Evolutionary conservation across 331 rosid genomes (phyloP).

Genomic region (Acacia pycnantha): DNA sequence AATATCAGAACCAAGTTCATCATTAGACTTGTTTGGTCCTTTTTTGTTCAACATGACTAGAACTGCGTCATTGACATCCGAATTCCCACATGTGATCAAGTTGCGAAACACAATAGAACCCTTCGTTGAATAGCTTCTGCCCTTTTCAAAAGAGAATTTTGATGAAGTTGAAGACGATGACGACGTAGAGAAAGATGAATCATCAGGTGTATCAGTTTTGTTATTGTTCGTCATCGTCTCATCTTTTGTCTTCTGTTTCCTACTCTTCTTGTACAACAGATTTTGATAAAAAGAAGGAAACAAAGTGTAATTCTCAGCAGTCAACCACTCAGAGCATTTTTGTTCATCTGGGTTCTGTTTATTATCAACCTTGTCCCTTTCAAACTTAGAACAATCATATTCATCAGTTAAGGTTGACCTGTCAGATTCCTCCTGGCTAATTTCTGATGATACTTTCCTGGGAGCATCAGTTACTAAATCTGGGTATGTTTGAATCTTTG

Average conservation of each 20-base stretch:
- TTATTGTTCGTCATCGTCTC: neutral
- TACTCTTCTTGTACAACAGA: conserved; percentile 33
- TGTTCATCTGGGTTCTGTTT: conserved; percentile 20
- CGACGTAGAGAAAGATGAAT: conserved; percentile 38
- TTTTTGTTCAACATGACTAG: conserved; percentile 38
- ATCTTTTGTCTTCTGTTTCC: conserved; percentile 21
- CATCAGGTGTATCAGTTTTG: conserved; percentile 37
- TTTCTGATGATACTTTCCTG: conserved; percentile 43
- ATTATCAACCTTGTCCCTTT: conserved; percentile 34
- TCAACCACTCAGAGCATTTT: conserved; percentile 19
- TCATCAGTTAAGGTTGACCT: conserved; percentile 54
- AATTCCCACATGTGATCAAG: conserved; percentile 59
- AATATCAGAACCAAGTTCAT: conserved; percentile 22
- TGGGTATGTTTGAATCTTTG: conserved; percentile 20
- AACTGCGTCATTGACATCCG: conserved; percentile 56
- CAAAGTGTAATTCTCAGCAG: conserved; percentile 28
- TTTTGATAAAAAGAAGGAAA: conserved; percentile 42
- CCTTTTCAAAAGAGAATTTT: conserved; percentile 41
- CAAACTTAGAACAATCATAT: conserved; percentile 50
- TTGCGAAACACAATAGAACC: conserved; percentile 56
- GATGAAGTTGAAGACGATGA: conserved; percentile 31
- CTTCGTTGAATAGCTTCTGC: conserved; percentile 51
- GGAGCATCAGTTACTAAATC: conserved; percentile 31
- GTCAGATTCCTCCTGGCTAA: conserved; percentile 53
- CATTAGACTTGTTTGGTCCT: neutral